Evolutionary conservation across 2,329 filamentous ascomycete genomes (phyloP).

Genomic region (Colletotrichum kahawae): DNA sequence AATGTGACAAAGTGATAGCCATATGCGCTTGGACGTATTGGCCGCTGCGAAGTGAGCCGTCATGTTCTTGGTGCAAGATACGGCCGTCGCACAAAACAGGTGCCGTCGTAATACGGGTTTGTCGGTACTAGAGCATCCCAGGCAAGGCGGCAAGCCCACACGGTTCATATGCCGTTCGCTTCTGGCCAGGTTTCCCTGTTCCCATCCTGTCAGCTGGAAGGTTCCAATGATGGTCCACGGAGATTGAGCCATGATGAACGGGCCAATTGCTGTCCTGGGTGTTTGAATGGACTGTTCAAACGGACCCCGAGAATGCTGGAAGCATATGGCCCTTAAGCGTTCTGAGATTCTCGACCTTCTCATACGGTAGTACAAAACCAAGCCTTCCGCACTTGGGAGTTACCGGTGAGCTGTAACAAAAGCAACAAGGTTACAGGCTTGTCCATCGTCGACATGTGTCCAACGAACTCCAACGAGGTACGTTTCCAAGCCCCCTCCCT

Average conservation of each 20-base stretch:
- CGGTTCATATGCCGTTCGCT: not conserved
- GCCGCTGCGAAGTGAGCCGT: not conserved
- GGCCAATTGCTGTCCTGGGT: not conserved
- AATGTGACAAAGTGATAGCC: not conserved
- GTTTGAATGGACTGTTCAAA: not conserved
- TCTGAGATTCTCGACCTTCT: not conserved
- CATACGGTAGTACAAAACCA: not conserved
- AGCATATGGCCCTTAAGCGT: not conserved
- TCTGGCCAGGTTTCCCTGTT: not conserved
- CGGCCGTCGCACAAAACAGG: not conserved
- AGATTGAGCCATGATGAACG: not conserved
- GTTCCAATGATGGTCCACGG: not conserved
- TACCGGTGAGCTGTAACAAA: not conserved
- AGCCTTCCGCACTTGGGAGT: not conserved
- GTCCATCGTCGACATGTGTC: not conserved
- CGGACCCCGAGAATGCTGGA: not conserved
- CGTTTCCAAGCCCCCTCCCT: not conserved
- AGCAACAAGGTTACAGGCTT: not conserved
- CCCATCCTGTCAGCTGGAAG: not conserved
- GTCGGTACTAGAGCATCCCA: not conserved
- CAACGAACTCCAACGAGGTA: not conserved
- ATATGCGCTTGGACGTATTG: not conserved
- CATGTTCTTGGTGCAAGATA: not conserved
- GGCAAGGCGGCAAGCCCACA: not conserved
- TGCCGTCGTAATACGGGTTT: not conserved